Conservation (phyloP, 306 rosid genomes). For the Citrullus mucosospermus region DNA sequence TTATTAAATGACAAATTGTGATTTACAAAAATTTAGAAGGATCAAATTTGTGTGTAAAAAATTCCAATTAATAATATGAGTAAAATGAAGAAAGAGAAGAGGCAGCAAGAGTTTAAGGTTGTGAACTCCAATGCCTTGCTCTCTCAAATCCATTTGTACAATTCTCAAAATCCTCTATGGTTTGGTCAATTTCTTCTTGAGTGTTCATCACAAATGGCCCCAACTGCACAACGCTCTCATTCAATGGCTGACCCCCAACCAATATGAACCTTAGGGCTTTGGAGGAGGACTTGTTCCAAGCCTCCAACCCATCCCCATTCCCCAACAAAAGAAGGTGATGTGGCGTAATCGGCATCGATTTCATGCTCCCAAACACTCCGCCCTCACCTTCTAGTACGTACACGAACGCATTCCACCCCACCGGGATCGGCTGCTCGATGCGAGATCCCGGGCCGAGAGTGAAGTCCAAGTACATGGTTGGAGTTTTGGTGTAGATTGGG, state of each 20-base stretch:
- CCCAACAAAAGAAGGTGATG: conserved; percentile 76
- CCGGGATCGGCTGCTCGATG: conserved; percentile 54
- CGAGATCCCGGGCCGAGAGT: conserved; percentile 63
- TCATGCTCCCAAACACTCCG: conserved; percentile 50
- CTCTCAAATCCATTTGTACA: conserved; percentile 78
- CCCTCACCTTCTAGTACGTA: conserved; percentile 88
- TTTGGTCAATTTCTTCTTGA: conserved; percentile 72
- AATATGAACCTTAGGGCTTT: conserved; percentile 49
- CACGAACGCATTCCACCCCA: conserved; percentile 79
- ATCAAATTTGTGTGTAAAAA: background rate
- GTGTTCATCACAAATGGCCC: conserved; percentile 98
- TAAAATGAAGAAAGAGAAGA: background rate
- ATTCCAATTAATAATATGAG: background rate
- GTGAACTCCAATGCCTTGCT: conserved; percentile 79
- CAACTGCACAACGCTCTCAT: conserved; percentile 60
- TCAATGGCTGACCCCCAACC: conserved; percentile 77
- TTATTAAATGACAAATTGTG: too few species aligned
- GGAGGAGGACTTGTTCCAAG: conserved; percentile 67
- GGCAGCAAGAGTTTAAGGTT: conserved; percentile 7
- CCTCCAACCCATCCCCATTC: conserved; percentile 66
- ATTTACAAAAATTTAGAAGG: background rate
- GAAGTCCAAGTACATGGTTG: conserved; percentile 87
- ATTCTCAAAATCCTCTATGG: conserved; percentile 76
- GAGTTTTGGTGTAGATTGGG: conserved; percentile 69
- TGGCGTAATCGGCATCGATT: conserved; percentile 23